Evolutionary conservation across 2,329 filamentous ascomycete species (phyloP).

Genomic region (Lachnellula subtilissima): DNA sequence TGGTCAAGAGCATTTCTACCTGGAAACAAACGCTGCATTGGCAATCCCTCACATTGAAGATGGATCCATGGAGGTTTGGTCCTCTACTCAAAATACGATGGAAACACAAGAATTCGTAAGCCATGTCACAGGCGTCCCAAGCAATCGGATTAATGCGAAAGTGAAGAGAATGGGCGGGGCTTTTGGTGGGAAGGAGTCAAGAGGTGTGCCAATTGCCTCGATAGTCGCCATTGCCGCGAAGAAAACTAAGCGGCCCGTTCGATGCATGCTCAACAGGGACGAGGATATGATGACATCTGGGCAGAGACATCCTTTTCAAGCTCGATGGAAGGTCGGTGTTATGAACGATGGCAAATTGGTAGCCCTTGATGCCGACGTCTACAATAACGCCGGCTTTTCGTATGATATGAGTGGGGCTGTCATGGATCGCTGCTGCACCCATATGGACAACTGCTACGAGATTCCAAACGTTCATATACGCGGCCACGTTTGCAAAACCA

Average conservation of each 20-base stretch:
- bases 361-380: constrained; percentile 86
- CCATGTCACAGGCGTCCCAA: constrained; percentile 73
- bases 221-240: constrained; percentile 83
- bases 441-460: constrained; percentile 83
- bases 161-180: constrained; percentile 92
- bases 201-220: constrained; percentile 66
- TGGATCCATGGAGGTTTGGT: constrained; percentile 90
- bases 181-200: constrained; percentile 92
- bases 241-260: constrained; percentile 75
- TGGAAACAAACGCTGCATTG: constrained; percentile 85
- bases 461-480: constrained; percentile 86
- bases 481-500: constrained; percentile 85
- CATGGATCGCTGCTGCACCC: constrained; percentile 77
- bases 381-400: constrained; percentile 85
- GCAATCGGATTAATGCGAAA: constrained; percentile 81
- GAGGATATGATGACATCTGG: constrained; percentile 92
- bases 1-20: constrained; percentile 95
- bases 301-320: constrained; percentile 89
- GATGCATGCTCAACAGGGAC: constrained; percentile 94
- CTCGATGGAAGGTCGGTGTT: constrained; percentile 89
- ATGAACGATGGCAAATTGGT: constrained; percentile 90
- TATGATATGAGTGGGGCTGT: constrained; percentile 70
- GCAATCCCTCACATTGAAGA: constrained; percentile 87
- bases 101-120: constrained; percentile 85
- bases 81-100: constrained; percentile 88